Conservation (phyloP, 2,329 filamentous ascomycete species). For the Pseudopithomyces maydicus region DNA sequence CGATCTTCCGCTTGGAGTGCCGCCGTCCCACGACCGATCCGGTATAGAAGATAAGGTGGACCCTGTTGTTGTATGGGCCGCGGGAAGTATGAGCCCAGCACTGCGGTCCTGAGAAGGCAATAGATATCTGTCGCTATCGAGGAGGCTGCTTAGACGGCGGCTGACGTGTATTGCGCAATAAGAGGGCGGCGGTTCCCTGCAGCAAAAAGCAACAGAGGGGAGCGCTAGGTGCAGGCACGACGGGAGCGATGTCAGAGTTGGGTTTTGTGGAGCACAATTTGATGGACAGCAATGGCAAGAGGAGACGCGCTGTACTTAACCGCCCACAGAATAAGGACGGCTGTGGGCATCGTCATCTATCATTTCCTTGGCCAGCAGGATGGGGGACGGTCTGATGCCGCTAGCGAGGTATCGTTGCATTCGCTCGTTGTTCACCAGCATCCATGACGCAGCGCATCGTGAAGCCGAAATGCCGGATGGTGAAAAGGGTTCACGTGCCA, state of each 20-base stretch:
- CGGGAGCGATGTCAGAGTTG: not conserved
- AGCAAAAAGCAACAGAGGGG: not conserved
- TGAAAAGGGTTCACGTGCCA: constrained; percentile 11
- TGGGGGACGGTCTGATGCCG: constrained; percentile 3
- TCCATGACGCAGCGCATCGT: constrained; percentile 21
- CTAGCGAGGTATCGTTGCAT: constrained; percentile 10
- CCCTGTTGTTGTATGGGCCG: constrained; percentile 26
- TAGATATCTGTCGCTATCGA: constrained; percentile 27
- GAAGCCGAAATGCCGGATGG: constrained; percentile 12
- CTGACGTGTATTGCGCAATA: constrained; percentile 13
- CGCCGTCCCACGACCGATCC: constrained; percentile 30
- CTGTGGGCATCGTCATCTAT: constrained; percentile 25
- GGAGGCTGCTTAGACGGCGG: constrained; percentile 30
- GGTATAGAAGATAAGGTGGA: constrained; percentile 32
- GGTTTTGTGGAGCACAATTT: constrained; percentile 10
- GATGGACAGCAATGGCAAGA: constrained; percentile 8
- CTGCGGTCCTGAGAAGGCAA: constrained; percentile 21
- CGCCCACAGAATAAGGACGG: constrained; percentile 9
- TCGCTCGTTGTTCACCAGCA: constrained; percentile 2
- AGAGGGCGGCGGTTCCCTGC: not conserved
- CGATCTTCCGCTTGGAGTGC: constrained; percentile 38
- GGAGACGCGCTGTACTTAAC: not conserved
- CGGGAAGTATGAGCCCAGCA: constrained; percentile 12
- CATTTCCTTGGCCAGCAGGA: constrained; percentile 21
- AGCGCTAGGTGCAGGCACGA: constrained; percentile 2